phyloP scores from a whole-genome alignment of 2,329 filamentous ascomycete genomes.

The Colletotrichum brevisporum region DNA sequence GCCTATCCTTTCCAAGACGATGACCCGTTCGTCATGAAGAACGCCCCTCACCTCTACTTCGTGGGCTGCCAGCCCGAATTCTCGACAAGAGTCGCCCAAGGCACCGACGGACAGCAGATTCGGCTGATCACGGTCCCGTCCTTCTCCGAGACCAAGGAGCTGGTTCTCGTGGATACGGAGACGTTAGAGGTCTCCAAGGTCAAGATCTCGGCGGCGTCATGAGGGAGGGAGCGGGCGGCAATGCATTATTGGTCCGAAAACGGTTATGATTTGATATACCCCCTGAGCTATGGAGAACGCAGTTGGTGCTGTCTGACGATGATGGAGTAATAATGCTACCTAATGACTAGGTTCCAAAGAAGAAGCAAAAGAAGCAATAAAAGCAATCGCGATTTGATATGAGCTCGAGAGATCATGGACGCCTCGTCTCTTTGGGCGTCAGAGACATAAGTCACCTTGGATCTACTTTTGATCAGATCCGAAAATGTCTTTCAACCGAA shows the following conservation, averaged over 20 bases:
- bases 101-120: constrained; percentile 77
- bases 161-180: constrained; percentile 89
- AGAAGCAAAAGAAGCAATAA: neutral
- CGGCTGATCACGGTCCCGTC: constrained; percentile 86
- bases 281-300: constrained; percentile 27
- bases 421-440: too few species aligned
- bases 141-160: constrained; percentile 82
- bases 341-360: neutral
- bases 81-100: constrained; percentile 78
- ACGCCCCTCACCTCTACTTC: constrained; percentile 93
- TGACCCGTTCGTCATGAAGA: constrained; percentile 89
- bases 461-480: too few species aligned
- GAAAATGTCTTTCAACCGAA: too few species aligned
- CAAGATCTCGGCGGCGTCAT: constrained; percentile 60
- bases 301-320: neutral
- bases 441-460: too few species aligned
- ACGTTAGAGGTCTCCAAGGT: constrained; percentile 84
- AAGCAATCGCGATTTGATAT: too few species aligned
- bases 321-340: too few species aligned
- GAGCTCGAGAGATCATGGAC: too few species aligned
- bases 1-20: constrained; percentile 96
- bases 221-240: neutral
- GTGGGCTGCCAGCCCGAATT: constrained; percentile 88
- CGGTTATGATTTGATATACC: constrained; percentile 38
- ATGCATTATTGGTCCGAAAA: constrained; percentile 21